A percentile compares a stretch with the other conserved stretches of the same genome.
Evolutionary conservation across 116 monocot species (phyloP).

Genomic region (Zostera marina): DNA sequence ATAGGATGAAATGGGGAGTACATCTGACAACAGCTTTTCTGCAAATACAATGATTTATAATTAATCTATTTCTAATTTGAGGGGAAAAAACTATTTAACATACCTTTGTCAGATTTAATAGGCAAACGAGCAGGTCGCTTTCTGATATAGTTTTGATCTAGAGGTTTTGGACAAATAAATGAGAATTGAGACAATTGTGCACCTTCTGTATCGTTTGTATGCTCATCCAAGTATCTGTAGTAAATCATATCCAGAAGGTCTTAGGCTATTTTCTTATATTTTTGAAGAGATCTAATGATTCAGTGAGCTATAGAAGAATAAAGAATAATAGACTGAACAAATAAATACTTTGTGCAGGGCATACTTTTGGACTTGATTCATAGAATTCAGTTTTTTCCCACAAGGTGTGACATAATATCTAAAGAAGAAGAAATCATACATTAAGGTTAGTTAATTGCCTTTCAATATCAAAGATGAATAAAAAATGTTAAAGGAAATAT

Average conservation of each 20-base stretch:
- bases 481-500: too few species aligned
- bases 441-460: too few species aligned
- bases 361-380: constrained; percentile 72
- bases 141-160: constrained; percentile 65
- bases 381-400: constrained; percentile 67
- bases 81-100: background rate
- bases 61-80: background rate
- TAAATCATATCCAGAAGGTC: background rate
- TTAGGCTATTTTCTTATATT: background rate
- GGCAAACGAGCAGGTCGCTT: constrained; percentile 18
- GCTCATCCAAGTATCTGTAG: constrained; percentile 51
- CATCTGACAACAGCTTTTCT: too few species aligned
- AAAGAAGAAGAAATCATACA: too few species aligned
- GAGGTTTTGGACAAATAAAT: constrained; percentile 65
- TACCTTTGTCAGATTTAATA: background rate
- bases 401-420: constrained; percentile 19
- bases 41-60: background rate
- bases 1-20: too few species aligned
- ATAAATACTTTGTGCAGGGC: too few species aligned
- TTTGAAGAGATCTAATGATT: background rate
- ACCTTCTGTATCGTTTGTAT: constrained; percentile 39
- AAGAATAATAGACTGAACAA: background rate
- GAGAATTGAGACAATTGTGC: constrained; percentile 58
- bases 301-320: background rate
- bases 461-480: background rate